A percentile compares a stretch with the other conserved stretches of the same genome.
Evolutionary conservation across 192 early-diverging fungal genomes (phyloP).

Genomic region (Phycomyces nitens): DNA sequence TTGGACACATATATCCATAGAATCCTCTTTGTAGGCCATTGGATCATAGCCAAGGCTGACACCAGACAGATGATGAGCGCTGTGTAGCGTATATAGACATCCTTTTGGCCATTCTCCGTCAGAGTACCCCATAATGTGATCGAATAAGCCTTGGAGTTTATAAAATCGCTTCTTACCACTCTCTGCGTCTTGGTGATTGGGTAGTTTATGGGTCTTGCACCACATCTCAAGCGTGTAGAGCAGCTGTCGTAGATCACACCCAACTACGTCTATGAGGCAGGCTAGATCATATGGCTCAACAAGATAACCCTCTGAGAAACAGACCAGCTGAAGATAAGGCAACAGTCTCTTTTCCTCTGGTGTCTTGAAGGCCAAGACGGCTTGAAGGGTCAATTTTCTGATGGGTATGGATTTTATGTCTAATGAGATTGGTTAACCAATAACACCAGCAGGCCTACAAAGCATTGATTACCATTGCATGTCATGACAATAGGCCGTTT

Average conservation of each 20-base stretch:
- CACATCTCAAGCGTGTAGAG: slow-evolving; percentile 17
- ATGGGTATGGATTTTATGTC: slow-evolving; percentile 14
- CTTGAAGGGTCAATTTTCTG: slow-evolving; percentile 12
- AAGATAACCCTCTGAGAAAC: slow-evolving; percentile 20
- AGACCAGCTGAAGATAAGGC: slow-evolving; percentile 24
- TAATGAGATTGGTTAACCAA: neutral
- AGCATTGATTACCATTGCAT: slow-evolving; percentile 54
- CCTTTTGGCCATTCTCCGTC: neutral
- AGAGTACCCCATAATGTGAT: neutral
- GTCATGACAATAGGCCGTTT: slow-evolving; percentile 81
- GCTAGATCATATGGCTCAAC: slow-evolving; percentile 20
- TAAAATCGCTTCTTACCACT: neutral
- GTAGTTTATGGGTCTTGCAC: neutral
- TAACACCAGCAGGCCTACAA: neutral
- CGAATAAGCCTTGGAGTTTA: neutral
- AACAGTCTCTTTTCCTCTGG: slow-evolving; percentile 5
- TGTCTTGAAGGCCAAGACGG: slow-evolving; percentile 8
- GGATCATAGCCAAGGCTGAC: neutral
- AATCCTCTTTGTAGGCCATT: neutral
- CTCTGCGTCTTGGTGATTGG: neutral
- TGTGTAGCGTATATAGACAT: neutral
- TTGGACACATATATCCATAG: neutral
- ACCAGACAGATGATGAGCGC: neutral
- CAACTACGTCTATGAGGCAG: slow-evolving; percentile 12
- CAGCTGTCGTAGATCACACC: slow-evolving; percentile 21